Evolutionary conservation across 495 filamentous ascomycete genomes (phyloP).

Genomic region (Xylaria sp.): DNA sequence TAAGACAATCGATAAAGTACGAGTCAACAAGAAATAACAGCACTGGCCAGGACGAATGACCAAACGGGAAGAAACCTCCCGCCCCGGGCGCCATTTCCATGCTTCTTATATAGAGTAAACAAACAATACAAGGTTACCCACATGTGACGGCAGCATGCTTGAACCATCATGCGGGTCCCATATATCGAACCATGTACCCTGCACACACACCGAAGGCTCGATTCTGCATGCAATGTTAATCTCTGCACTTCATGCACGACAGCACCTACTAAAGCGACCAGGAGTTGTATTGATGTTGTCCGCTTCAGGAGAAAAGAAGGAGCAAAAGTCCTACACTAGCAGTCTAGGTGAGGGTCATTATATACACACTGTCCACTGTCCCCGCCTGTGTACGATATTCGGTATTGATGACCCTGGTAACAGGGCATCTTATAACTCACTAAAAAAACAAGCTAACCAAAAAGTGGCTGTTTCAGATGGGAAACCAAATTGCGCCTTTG

Average conservation of each 20-base stretch:
- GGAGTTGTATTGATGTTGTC: neutral
- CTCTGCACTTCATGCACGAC: conserved; percentile 12
- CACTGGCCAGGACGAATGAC: neutral
- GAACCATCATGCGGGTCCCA: neutral
- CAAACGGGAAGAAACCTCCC: neutral
- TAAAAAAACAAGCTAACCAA: too few species aligned
- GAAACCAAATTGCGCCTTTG: too few species aligned
- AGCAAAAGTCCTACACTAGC: too few species aligned
- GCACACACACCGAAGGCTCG: neutral
- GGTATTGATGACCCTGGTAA: neutral
- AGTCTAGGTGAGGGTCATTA: too few species aligned
- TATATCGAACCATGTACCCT: neutral
- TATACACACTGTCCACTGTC: too few species aligned
- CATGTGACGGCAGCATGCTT: neutral
- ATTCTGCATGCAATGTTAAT: conserved; percentile 15
- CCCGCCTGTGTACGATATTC: neutral
- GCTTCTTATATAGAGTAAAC: conserved; percentile 1
- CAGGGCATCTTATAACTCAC: neutral
- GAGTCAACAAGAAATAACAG: neutral
- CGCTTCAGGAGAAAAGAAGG: neutral
- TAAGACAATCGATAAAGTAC: neutral
- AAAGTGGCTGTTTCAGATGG: too few species aligned
- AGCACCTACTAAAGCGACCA: neutral
- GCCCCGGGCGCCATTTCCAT: neutral
- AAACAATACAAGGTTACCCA: neutral